Percentiles rank a stretch among this genome's conserved stretches.
Conservation (phyloP, 176 grass and related monocot genomes). For the Themeda triandra region DNA sequence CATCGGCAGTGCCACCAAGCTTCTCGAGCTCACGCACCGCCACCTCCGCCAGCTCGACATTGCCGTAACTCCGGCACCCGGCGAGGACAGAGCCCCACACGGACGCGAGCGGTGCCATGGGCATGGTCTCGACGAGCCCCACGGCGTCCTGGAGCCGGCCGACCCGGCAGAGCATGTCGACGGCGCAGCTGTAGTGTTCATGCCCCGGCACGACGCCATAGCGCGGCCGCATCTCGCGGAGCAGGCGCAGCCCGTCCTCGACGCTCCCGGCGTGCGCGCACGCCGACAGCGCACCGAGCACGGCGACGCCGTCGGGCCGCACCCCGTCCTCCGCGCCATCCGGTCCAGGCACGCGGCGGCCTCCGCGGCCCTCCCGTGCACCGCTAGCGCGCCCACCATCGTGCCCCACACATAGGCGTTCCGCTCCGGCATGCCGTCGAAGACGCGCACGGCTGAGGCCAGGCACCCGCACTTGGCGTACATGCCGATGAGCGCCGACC, state of each 20-base stretch:
- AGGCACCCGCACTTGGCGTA: slow-evolving; percentile 87
- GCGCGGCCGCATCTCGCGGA: slow-evolving; percentile 44
- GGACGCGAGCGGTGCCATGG: slow-evolving; percentile 49
- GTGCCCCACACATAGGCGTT: slow-evolving; percentile 77
- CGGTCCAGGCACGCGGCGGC: slow-evolving; percentile 49
- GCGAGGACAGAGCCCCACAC: slow-evolving; percentile 77
- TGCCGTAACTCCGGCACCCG: slow-evolving; percentile 61
- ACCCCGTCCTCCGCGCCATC: slow-evolving; percentile 63
- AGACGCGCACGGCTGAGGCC: slow-evolving; percentile 43
- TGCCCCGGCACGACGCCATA: slow-evolving; percentile 49
- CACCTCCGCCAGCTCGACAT: slow-evolving; percentile 68
- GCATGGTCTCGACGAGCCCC: slow-evolving; percentile 57
- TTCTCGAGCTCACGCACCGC: slow-evolving; percentile 52
- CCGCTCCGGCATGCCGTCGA: slow-evolving; percentile 67
- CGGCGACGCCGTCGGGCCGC: slow-evolving; percentile 54
- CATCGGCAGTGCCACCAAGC: slow-evolving; percentile 46
- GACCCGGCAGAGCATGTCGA: slow-evolving; percentile 85
- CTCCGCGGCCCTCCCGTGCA: slow-evolving; percentile 55
- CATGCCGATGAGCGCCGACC: slow-evolving; percentile 73
- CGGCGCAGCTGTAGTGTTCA: slow-evolving; percentile 81
- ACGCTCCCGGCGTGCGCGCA: slow-evolving; percentile 67
- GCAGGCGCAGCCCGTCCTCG: slow-evolving; percentile 51
- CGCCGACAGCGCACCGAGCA: slow-evolving; percentile 57
- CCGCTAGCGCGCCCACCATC: slow-evolving; percentile 71
- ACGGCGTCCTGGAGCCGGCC: slow-evolving; percentile 58